Base-by-base conservation (phyloP, 768 basidiomycete species). In the Suillus weaverae region DNA sequence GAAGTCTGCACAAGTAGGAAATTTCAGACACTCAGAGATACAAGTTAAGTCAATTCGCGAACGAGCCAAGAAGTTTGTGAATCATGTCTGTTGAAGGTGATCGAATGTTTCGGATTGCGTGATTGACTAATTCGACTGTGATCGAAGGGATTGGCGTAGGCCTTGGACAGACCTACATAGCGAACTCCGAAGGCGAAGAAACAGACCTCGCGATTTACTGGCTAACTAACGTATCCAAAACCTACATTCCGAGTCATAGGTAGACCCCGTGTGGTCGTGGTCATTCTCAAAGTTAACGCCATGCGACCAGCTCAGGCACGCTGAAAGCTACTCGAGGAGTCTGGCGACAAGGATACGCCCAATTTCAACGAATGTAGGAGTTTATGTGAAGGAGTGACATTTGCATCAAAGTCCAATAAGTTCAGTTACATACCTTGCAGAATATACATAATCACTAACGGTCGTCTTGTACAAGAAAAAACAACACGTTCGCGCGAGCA, bases 361-460 rank as follows among this genome's bases (percentile, higher is more conserved):
- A 22, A 41, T 41, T 39, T 26, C 26, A 26, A 26, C 26, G 26
- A 26, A 26, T 26, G 26, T 26, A 32, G 20, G 20, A 54, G 10
- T 33, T 54, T 54, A n/a, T 18, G 16, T 62, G 60, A 51, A 53
- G 11, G 30, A 61, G 26, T 61, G 60, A 48, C 39, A 61, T 51
- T 60, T 62, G 48, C 61, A 62, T 62, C 61, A 62, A 48, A n/a
- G 32, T 62, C 46, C 46, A 16, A 35, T 26, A 50, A 22, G n/a
- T 22, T 39, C 16, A 18, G 41, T 41, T 41, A 8, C 41, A 39
- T 14, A 39, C 38, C 4, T 16, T 14, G 11, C 38, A 14, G 38
- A 39, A 39, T 39, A 39, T 1, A 38, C 38, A 16, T 39, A 26
- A 26, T 26, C 26, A 16, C 39, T 39, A 39, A 14, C 39, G 16